Base-by-base conservation (phyloP, 768 basidiomycete genomes). In the Boletus tylopilopsis region DNA sequence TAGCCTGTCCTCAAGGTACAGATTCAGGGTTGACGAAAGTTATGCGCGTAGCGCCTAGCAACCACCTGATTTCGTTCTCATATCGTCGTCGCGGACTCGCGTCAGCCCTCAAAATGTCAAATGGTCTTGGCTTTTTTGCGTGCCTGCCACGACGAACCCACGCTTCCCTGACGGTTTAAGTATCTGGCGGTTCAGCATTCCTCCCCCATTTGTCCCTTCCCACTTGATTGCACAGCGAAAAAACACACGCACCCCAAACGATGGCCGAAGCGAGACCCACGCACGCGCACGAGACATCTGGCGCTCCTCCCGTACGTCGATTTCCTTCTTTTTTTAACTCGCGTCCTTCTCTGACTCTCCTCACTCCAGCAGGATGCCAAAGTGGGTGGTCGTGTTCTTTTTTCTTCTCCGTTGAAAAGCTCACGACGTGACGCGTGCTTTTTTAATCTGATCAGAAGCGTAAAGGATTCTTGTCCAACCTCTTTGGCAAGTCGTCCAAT, bases 381-480 rank as follows among this genome's bases (percentile, higher is more conserved):
- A 44, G 57, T 59, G 4, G 12, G 57, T 7, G 0, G 15, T 3
- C n/a, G 15, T 13, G 29, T 19, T 13, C 13, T 21, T 13, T 6
- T 10, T 4, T 6, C 23, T 32, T 15, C 10, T 42, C 38, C 15
- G 12, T 19, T 16, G 16, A 15, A 18, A 13, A 8, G n/a, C 1
- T 4, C 9, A 19, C 19, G 1, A 45, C 30, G 10, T 5, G 33
- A 36, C 27, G 15, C 32, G 6, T 24, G 18, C 42, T 30, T 13
- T 13, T 4, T 40, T 30, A 12, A 6, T 25, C 8, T 24, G 0
- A 27, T 10, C 42, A 59, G 57, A 59, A 55, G 19, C 57, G 49
- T 49, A 59, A 55, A 29, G 53, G 57, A 5, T 56, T 59, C 19
- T 55, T n/a, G 42, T 42, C 57, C 37, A 59, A 43, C 22, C 1